Percentiles rank a stretch among this genome's conserved stretches.
These are phyloP conservation scores for Asterochloris sp. DNA, from an alignment of 139 green algal genomes.

Conservation along the genomic window DNA sequence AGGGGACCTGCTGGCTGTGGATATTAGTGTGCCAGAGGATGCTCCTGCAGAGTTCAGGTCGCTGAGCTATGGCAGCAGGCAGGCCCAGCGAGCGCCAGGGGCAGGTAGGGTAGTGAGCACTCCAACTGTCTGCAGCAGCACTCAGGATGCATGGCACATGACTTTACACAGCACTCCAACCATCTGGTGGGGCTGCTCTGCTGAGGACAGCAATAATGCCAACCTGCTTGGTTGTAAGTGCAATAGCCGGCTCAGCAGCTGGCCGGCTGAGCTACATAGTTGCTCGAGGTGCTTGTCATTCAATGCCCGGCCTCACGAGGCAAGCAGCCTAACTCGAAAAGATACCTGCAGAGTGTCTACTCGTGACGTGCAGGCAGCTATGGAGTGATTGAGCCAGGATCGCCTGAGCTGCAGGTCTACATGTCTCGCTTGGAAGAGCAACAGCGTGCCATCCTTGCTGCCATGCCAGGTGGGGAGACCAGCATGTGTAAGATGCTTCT, in stretches of 20 bases:
- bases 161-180: neutral
- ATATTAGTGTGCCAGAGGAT: conserved; percentile 22
- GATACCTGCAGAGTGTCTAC: neutral
- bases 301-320: neutral
- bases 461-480: conserved; percentile 1
- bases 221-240: neutral
- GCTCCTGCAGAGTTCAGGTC: conserved; percentile 23
- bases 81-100: neutral
- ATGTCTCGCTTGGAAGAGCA: conserved; percentile 42
- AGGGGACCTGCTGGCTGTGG: conserved; percentile 22
- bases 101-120: neutral
- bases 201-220: neutral
- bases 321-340: neutral
- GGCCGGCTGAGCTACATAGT: neutral
- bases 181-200: neutral
- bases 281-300: neutral
- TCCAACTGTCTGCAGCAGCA: neutral
- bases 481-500: neutral
- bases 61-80: conserved; percentile 5
- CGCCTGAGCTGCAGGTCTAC: conserved; percentile 35
- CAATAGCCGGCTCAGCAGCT: neutral
- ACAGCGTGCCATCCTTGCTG: neutral
- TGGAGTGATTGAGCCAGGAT: conserved; percentile 42
- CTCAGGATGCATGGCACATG: neutral
- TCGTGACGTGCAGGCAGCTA: conserved; percentile 17